Evolutionary conservation across 495 filamentous ascomycete genomes (phyloP), one percentile per base, ranked within the genome.

Genomic region (Lepidopterella palustris): DNA sequence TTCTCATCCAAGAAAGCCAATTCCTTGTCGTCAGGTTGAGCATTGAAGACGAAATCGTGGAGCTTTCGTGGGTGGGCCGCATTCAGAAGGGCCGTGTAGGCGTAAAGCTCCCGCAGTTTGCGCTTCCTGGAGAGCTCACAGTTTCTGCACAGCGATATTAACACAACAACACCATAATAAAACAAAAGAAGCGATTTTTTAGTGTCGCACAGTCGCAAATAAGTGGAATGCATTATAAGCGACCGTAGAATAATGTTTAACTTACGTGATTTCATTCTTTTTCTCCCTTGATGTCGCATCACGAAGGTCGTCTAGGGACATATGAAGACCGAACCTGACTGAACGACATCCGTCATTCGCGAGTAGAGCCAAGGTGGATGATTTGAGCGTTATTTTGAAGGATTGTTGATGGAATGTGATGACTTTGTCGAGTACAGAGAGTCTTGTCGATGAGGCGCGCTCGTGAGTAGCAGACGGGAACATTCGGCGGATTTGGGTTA

Each of bases 21-120:
- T 72, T 84, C 79, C 61, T 53, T n/a, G 52, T 67, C 64, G 53
- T 42, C 32, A 20, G 64, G 61, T 31, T 78, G 78, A 55, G 75
- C 67, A 55, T 75, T 70, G 68, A 75, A 74, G 59, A 77, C 78
- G 59, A 77, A 74, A 66, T 87, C 82, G 49, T 78, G 63, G 58
- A 75, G 72, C 73, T 71, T 63, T 83, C 84, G 73, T 76, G 57
- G 61, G 68, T 61, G 52, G 62, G 68, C 47, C 53, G 58, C 40
- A 57, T 60, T 53, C 55, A 69, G 45, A 51, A 74, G 77, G 62
- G 78, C 72, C 67, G 81, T 77, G 72, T 83, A 77, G 58, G 79
- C 75, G 77, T 85, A 92, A 66, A 95, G 81, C 76, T 90, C 87
- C 66, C 82, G 84, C 69, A 95, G 77, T 75, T 92, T 92, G 72